Evolutionary conservation across 2,329 filamentous ascomycete species (phyloP).

Genomic region (Fusarium domesticum): DNA sequence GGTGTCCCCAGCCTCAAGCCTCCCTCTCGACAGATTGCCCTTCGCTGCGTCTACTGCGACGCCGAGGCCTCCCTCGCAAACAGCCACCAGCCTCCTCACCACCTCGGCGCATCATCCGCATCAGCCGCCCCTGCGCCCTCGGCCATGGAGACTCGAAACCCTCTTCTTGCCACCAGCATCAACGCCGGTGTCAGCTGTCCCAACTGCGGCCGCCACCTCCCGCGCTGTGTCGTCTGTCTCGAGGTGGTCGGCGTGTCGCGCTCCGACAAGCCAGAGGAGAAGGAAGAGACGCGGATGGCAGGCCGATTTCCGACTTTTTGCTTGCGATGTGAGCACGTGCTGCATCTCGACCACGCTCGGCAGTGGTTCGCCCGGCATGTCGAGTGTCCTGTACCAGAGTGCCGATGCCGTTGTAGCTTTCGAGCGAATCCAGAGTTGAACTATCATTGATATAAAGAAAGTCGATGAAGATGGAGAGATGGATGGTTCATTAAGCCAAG

Average conservation of each 20-base stretch:
- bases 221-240: slow-evolving; percentile 65
- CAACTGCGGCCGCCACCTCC: slow-evolving; percentile 63
- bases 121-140: slow-evolving; percentile 23
- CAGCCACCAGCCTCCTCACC: slow-evolving; percentile 24
- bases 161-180: slow-evolving; percentile 56
- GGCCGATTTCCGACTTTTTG: slow-evolving; percentile 67
- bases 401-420: slow-evolving; percentile 62
- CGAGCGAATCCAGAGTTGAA: slow-evolving; percentile 57
- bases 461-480: background rate
- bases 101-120: slow-evolving; percentile 10
- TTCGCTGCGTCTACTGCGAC: slow-evolving; percentile 76
- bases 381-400: slow-evolving; percentile 68
- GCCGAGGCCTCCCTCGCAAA: slow-evolving; percentile 53
- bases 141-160: slow-evolving; percentile 45
- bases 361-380: slow-evolving; percentile 64
- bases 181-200: slow-evolving; percentile 63
- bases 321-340: slow-evolving; percentile 63
- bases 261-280: slow-evolving; percentile 54
- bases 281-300: slow-evolving; percentile 47
- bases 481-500: too few species aligned
- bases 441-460: slow-evolving; percentile 38
- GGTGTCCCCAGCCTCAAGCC: slow-evolving; percentile 46
- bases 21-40: slow-evolving; percentile 65
- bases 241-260: slow-evolving; percentile 64
- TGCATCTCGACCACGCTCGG: slow-evolving; percentile 64